A percentile compares a stretch with the other conserved stretches of the same genome.
These are phyloP conservation scores for Tilletia horrida DNA, from an alignment of 1,284 basidiomycete genomes.

Conservation along the genomic window DNA sequence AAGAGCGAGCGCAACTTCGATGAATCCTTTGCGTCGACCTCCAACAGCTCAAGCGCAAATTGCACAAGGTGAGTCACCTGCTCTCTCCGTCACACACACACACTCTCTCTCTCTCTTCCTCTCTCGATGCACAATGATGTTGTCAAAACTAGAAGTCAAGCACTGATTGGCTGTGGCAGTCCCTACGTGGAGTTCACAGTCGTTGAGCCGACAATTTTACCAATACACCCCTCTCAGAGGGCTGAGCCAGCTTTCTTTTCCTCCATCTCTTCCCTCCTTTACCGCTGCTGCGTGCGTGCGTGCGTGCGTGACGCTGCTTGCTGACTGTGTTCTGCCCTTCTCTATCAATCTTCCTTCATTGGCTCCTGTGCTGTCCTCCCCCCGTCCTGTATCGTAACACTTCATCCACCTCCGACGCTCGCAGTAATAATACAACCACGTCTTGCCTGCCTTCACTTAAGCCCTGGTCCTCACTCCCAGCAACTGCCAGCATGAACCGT, in stretches of 20 bases:
- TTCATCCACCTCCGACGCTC: background rate
- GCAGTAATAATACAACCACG: background rate
- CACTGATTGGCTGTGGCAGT: conserved; percentile 7
- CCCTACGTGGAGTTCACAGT: conserved; percentile 7
- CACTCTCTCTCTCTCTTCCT: background rate
- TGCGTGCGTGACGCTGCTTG: background rate
- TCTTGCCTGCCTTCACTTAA: background rate
- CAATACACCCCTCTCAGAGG: conserved; percentile 1
- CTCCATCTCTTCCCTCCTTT: background rate
- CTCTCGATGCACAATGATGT: background rate
- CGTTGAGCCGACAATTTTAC: conserved; percentile 6
- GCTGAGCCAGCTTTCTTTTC: background rate
- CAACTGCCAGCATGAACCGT: conserved; percentile 53
- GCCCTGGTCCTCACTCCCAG: background rate
- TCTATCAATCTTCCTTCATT: background rate
- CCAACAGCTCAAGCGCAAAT: background rate
- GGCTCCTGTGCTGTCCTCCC: background rate
- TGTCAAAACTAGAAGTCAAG: conserved; percentile 19
- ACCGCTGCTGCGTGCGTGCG: too few relatives aligned
- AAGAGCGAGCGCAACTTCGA: too few relatives aligned
- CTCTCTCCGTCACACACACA: background rate
- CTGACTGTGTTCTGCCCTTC: background rate
- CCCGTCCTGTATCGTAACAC: background rate
- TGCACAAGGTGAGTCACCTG: conserved; percentile 1
- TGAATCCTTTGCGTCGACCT: too few relatives aligned